Base-by-base conservation (phyloP, 1,139 yeast genomes). In the Candida neerlandica region DNA sequence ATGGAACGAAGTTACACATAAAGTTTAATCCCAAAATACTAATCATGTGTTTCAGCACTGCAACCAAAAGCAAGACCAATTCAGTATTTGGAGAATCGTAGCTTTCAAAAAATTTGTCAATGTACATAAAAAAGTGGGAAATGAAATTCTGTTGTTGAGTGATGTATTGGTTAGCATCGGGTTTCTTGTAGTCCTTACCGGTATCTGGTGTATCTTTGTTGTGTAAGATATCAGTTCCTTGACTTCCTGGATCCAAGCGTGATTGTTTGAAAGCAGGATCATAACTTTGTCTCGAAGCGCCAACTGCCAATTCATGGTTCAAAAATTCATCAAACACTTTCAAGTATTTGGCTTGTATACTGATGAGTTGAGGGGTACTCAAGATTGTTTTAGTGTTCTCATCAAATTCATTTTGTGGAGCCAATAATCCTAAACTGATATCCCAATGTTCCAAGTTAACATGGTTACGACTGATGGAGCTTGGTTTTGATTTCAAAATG, bases 371-470 rank as follows among this genome's bases (percentile, higher is more conserved):
- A 9, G 59, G 55, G 0, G 54, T 47, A 0, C 70, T 50, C 41
- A 71, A 65, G 5, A 50, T 46, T 5, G 58, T 49, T 16, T 46
- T 48, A 33, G 49, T 46, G n/a, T 45, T 47, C 39, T 49, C 55
- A 14, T 55, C 60, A 51, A 60, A 58, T 50, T 61, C 63, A 41
- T 56, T 54, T 40, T 68, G 64, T 9, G 67, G 70, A 0, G 74
- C 57, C 45, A 76, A 61, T 18, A 75, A 58, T 3, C 67, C 66
- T 54, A 75, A 67, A 51, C 75, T 67, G 21, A 67, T 54, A 41
- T 72, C 77, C 81, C 81, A 77, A 55, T 70, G 71, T 46, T 74
- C 79, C 50, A 77, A 65, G 40, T 66, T 69, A 23, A 72, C 79
- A 45, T 69, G 68, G 56, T 73, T 75, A 52, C 81, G 67, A 29